These are phyloP conservation scores for Cyclotella sp. DNA, from an alignment of 108 stramenopile genomes.

Conservation along the genomic window DNA sequence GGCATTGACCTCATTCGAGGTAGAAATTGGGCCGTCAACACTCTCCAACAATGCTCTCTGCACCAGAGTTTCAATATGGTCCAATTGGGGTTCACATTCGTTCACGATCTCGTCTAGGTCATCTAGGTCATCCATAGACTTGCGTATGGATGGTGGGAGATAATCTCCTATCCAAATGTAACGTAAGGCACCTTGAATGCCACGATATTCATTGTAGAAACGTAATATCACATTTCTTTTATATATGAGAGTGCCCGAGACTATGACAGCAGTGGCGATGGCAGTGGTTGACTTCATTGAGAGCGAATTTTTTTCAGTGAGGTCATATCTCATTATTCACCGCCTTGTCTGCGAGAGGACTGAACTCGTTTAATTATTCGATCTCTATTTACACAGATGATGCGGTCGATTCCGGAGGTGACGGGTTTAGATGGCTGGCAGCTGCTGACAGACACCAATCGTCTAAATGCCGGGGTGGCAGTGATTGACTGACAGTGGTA, in stretches of 20 bases:
- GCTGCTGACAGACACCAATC: too few species aligned
- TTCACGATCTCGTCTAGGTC: slow-evolving; percentile 40
- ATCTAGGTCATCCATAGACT: slow-evolving; percentile 49
- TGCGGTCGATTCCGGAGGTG: too few species aligned
- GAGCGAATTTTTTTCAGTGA: neutral
- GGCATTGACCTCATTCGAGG: neutral
- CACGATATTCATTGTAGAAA: slow-evolving; percentile 27
- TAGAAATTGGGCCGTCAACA: slow-evolving; percentile 31
- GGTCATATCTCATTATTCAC: neutral
- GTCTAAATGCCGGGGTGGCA: too few species aligned
- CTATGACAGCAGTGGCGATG: slow-evolving; percentile 19
- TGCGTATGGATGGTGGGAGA: slow-evolving; percentile 52
- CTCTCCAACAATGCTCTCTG: slow-evolving; percentile 42
- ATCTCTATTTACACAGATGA: too few species aligned
- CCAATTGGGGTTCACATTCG: slow-evolving; percentile 34
- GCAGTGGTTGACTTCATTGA: slow-evolving; percentile 10
- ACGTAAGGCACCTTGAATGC: slow-evolving; percentile 35
- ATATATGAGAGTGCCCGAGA: slow-evolving; percentile 6
- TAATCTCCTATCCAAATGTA: slow-evolving; percentile 46
- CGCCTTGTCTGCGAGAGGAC: neutral
- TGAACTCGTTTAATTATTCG: too few species aligned
- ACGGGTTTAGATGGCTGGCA: too few species aligned
- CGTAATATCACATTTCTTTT: slow-evolving; percentile 12
- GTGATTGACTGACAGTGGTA: too few species aligned
- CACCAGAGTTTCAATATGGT: slow-evolving; percentile 42